A percentile compares a stretch with the other conserved stretches of the same genome.
Conservation (phyloP, 345 rosid genomes). For the Anastatica hierochuntica region DNA sequence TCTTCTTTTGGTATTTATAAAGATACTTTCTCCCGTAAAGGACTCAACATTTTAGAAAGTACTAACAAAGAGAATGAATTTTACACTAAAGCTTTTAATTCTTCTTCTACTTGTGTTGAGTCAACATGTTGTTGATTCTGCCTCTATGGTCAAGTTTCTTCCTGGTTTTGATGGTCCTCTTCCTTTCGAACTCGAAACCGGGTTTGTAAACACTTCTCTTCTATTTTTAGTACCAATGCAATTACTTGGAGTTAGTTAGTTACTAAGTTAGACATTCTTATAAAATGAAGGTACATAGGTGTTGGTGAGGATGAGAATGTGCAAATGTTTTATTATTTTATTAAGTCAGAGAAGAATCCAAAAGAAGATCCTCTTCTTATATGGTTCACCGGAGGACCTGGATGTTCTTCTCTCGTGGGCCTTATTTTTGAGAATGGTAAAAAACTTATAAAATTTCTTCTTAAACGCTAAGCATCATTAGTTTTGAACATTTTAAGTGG, state of each 20-base stretch:
- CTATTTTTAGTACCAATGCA: neutral
- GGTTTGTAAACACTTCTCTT: slow-evolving; percentile 8
- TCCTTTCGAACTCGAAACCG: slow-evolving; percentile 39
- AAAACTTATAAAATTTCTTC: neutral
- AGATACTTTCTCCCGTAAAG: neutral
- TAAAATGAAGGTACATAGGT: slow-evolving; percentile 9
- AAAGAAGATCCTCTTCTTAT: no score
- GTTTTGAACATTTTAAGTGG: neutral
- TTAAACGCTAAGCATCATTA: neutral
- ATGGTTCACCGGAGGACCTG: slow-evolving; percentile 27
- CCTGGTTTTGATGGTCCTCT: slow-evolving; percentile 29
- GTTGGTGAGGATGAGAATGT: slow-evolving; percentile 7
- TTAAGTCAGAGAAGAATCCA: slow-evolving; percentile 23
- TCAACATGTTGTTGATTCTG: neutral
- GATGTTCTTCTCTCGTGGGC: slow-evolving; percentile 19
- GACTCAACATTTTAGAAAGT: no score
- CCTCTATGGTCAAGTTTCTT: slow-evolving; percentile 9
- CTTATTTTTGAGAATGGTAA: slow-evolving; percentile 14
- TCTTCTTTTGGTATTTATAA: no score
- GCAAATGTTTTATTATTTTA: slow-evolving; percentile 18
- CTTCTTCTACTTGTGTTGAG: neutral
- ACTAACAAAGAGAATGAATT: neutral
- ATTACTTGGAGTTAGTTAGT: no score
- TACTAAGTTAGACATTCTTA: no score
- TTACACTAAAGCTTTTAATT: neutral